phyloP scores from a whole-genome alignment of 2,329 filamentous ascomycete genomes.

The Colletotrichum sp. region DNA sequence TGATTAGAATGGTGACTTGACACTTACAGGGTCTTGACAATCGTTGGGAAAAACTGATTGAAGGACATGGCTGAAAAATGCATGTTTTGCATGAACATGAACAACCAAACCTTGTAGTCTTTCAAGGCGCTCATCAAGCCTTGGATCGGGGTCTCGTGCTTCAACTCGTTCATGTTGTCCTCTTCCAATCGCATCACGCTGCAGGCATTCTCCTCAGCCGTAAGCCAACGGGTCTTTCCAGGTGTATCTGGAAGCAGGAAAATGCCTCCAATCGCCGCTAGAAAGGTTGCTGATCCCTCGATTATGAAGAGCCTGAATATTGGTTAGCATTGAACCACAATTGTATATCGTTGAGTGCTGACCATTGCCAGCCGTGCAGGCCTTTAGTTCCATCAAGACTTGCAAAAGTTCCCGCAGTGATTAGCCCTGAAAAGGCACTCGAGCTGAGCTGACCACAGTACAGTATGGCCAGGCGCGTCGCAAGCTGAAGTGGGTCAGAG shows the following conservation, averaged over 20 bases:
- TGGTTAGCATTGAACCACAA: background rate
- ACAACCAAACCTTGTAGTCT: conserved; percentile 39
- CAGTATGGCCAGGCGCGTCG: conserved; percentile 46
- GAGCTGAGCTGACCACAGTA: conserved; percentile 44
- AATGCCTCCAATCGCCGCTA: conserved; percentile 21
- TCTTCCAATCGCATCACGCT: background rate
- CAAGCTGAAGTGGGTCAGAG: background rate
- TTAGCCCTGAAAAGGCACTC: conserved; percentile 45
- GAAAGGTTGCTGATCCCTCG: conserved; percentile 27
- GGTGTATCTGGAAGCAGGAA: conserved; percentile 29
- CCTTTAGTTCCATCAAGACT: conserved; percentile 29
- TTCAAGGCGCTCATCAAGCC: background rate
- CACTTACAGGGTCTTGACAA: conserved; percentile 61
- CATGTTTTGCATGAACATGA: conserved; percentile 31
- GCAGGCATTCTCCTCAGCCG: conserved; percentile 27
- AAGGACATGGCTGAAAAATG: conserved; percentile 60
- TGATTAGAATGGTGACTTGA: background rate
- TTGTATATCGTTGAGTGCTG: background rate
- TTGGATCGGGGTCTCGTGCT: background rate
- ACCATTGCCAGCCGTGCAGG: conserved; percentile 34
- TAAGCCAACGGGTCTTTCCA: conserved; percentile 39
- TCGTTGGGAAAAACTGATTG: conserved; percentile 80
- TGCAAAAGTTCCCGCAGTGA: conserved; percentile 45
- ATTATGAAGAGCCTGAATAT: conserved; percentile 30
- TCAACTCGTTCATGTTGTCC: background rate